A percentile compares a stretch with the other conserved stretches of the same genome.
phyloP scores from a whole-genome alignment of 345 rosid species.

The Reutealis trisperma region DNA sequence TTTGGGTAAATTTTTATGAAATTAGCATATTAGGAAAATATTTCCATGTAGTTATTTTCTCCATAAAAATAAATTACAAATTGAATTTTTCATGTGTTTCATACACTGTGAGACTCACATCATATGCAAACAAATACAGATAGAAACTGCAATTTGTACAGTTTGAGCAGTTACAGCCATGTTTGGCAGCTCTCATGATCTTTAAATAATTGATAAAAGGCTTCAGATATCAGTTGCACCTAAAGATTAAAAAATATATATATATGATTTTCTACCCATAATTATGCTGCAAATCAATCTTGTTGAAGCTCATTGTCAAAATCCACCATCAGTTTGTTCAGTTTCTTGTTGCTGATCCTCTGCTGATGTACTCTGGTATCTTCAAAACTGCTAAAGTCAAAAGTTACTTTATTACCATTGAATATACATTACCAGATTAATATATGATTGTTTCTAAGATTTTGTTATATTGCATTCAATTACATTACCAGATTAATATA shows the following conservation, averaged over 20 bases:
- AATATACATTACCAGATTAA: too few relatives aligned
- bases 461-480: too few relatives aligned
- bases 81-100: not conserved
- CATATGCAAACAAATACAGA: not conserved
- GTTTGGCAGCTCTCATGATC: not conserved
- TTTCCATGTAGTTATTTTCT: not conserved
- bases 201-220: not conserved
- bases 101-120: not conserved
- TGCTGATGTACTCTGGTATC: constrained; percentile 43
- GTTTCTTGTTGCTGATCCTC: constrained; percentile 55
- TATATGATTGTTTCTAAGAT: not conserved
- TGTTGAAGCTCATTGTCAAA: constrained; percentile 18
- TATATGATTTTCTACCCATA: not conserved
- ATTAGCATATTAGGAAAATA: too few relatives aligned
- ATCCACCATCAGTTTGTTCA: constrained; percentile 53
- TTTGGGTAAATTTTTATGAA: too few relatives aligned
- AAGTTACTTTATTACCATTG: too few relatives aligned
- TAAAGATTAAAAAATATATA: not conserved
- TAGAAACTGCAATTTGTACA: not conserved
- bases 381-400: constrained; percentile 29
- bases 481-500: too few relatives aligned
- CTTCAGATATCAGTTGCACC: not conserved
- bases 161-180: not conserved
- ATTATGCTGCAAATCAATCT: not conserved
- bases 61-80: not conserved